phyloP scores from a whole-genome alignment of 495 filamentous ascomycete genomes.

The Daldinia childiae region DNA sequence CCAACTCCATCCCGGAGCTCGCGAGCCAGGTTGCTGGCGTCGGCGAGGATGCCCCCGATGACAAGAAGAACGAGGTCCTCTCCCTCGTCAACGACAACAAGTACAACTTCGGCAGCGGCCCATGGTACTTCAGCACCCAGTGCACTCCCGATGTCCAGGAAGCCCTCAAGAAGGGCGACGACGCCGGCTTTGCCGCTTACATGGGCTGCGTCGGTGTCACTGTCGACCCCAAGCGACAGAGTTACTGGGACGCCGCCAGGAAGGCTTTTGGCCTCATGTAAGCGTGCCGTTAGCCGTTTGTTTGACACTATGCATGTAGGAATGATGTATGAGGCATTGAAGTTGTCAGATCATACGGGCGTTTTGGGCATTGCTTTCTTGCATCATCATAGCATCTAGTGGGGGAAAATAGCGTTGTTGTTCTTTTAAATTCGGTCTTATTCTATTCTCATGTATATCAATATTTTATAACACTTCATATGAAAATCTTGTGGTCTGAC shows the following conservation, averaged over 20 bases:
- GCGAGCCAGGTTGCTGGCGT: constrained; percentile 50
- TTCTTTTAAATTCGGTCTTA: background rate
- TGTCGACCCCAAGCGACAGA: constrained; percentile 58
- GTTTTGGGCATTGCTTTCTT: background rate
- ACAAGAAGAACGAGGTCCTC: constrained; percentile 59
- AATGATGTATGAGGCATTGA: background rate
- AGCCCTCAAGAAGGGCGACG: constrained; percentile 59
- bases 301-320: background rate
- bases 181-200: constrained; percentile 70
- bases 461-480: background rate
- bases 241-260: constrained; percentile 65
- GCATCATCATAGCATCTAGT: constrained; percentile 8
- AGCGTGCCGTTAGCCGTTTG: background rate
- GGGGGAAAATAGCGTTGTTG: background rate
- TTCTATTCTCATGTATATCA: background rate
- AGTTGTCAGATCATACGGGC: constrained; percentile 4
- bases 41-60: constrained; percentile 34
- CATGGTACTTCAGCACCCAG: constrained; percentile 78
- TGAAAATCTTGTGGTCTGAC: background rate
- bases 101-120: constrained; percentile 76
- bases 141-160: constrained; percentile 60
- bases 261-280: constrained; percentile 50
- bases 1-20: constrained; percentile 62
- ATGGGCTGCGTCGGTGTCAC: constrained; percentile 71
- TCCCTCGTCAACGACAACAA: constrained; percentile 66